Evolutionary conservation across 2,329 filamentous ascomycete genomes (phyloP).

Genomic region (Talaromyces sp.): DNA sequence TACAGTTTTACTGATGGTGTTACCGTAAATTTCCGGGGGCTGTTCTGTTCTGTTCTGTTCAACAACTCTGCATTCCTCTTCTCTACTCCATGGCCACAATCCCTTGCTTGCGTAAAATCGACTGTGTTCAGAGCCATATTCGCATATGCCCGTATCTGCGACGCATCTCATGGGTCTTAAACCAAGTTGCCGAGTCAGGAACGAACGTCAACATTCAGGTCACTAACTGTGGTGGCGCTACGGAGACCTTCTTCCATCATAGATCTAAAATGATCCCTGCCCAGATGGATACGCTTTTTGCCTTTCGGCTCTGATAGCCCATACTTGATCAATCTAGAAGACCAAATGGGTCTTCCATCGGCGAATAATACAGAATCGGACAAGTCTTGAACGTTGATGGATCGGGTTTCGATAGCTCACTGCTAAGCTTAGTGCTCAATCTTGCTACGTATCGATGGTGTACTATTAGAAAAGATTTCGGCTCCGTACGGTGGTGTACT

Average conservation of each 20-base stretch:
- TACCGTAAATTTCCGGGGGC: background rate
- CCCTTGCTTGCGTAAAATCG: background rate
- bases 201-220: background rate
- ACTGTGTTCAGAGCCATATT: background rate
- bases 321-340: background rate
- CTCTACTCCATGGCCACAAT: background rate
- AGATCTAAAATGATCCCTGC: conserved; percentile 11
- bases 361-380: background rate
- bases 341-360: background rate
- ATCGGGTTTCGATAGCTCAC: background rate
- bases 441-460: background rate
- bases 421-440: background rate
- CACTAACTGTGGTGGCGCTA: background rate
- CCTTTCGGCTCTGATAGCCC: background rate
- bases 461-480: background rate
- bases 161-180: background rate
- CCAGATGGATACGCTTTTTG: background rate
- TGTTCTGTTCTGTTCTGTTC: background rate
- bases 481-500: background rate
- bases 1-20: background rate
- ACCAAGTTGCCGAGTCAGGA: background rate
- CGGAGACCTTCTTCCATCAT: background rate
- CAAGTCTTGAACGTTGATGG: conserved; percentile 1
- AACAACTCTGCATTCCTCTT: background rate
- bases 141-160: background rate